Evolutionary conservation across 176 grass and related monocot species (phyloP).

Genomic region (Musa beccarii): DNA sequence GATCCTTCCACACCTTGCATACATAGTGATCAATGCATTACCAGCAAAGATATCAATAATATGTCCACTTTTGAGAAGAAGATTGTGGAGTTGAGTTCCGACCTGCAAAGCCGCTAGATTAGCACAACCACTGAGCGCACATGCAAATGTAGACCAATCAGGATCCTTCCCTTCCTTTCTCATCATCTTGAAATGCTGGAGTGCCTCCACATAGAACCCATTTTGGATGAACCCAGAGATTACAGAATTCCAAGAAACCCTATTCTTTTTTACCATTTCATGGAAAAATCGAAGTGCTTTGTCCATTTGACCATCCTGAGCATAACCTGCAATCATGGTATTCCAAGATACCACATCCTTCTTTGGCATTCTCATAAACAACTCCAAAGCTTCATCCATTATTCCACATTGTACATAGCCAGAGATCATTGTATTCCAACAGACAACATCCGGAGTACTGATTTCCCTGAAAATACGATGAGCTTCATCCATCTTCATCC

Average conservation of each 20-base stretch:
- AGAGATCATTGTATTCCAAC: constrained; percentile 63
- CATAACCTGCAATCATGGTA: constrained; percentile 53
- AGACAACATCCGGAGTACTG: constrained; percentile 28
- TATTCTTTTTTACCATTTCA: constrained; percentile 33
- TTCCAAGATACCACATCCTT: constrained; percentile 61
- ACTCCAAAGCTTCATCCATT: constrained; percentile 33
- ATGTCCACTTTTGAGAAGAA: constrained; percentile 35
- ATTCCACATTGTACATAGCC: constrained; percentile 41
- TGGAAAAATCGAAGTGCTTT: constrained; percentile 36
- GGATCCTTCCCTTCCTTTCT: constrained; percentile 23
- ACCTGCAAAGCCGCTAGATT: constrained; percentile 30
- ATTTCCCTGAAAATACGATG: constrained; percentile 42
- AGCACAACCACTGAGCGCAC: constrained; percentile 38
- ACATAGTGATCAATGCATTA: constrained; percentile 44
- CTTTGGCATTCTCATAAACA: constrained; percentile 48
- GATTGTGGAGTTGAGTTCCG: constrained; percentile 39
- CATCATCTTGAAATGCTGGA: constrained; percentile 38
- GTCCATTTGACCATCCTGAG: constrained; percentile 34
- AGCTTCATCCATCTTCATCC: constrained; percentile 28
- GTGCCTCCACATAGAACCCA: constrained; percentile 32
- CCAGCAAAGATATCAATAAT: constrained; percentile 24
- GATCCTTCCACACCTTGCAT: constrained; percentile 50
- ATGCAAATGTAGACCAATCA: constrained; percentile 55
- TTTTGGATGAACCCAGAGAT: constrained; percentile 54
- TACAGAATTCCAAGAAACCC: constrained; percentile 47